Evolutionary conservation across 208 protist species (phyloP).

Genomic region (Crithidia sp.): DNA sequence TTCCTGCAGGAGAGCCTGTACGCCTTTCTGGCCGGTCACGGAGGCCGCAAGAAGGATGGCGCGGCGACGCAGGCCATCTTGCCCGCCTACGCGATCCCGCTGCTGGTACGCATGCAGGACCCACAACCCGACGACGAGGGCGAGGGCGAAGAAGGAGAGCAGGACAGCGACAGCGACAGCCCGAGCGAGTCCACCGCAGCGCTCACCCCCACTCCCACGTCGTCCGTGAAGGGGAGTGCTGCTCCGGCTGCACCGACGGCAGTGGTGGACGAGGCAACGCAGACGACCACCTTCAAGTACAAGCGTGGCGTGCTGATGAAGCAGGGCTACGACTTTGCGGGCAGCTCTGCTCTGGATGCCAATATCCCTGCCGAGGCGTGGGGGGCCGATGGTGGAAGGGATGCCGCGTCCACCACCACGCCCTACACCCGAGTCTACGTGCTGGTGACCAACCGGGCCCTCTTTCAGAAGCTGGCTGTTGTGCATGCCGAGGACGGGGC

Average conservation of each 20-base stretch:
- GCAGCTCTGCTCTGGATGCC: constrained; percentile 10
- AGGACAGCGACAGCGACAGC: too few species aligned
- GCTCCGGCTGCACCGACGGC: background rate
- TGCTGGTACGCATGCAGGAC: constrained; percentile 53
- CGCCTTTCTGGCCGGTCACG: constrained; percentile 31
- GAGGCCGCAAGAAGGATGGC: constrained; percentile 23
- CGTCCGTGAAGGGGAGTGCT: too few species aligned
- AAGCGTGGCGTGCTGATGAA: constrained; percentile 37
- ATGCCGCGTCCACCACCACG: background rate
- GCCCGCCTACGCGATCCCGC: constrained; percentile 50
- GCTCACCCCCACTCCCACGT: background rate
- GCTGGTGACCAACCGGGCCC: constrained; percentile 35
- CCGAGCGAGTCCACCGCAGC: background rate
- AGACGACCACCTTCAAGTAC: constrained; percentile 68
- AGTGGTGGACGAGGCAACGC: constrained; percentile 11
- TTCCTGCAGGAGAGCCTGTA: constrained; percentile 62
- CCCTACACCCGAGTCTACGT: constrained; percentile 42
- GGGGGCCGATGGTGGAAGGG: background rate
- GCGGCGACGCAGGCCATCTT: constrained; percentile 29
- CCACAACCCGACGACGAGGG: background rate
- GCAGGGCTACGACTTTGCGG: constrained; percentile 46
- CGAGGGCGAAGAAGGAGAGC: constrained; percentile 4
- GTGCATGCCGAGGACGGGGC: too few species aligned
- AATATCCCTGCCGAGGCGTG: constrained; percentile 5
- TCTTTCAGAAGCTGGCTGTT: constrained; percentile 22